These are phyloP conservation scores for Annulohypoxylon truncatum DNA, from an alignment of 2,329 filamentous ascomycete species.

Conservation along the genomic window DNA sequence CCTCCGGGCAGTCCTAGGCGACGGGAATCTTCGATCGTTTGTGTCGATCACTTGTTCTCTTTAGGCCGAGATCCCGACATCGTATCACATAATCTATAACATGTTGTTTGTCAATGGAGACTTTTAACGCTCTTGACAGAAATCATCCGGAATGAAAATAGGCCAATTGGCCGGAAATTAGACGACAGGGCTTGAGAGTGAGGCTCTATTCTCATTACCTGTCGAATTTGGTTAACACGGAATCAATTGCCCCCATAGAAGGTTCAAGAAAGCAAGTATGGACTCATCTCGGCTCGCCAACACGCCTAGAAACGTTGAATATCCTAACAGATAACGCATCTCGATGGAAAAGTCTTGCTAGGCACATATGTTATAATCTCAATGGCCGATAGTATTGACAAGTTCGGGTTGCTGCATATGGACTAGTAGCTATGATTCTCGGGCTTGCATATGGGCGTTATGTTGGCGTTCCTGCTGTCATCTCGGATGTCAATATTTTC, in stretches of 20 bases:
- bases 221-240: neutral
- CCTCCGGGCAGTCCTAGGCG: slow-evolving; percentile 27
- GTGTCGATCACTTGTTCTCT: slow-evolving; percentile 39
- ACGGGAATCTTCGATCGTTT: slow-evolving; percentile 38
- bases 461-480: slow-evolving; percentile 15
- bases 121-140: slow-evolving; percentile 6
- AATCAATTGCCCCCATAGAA: slow-evolving; percentile 13
- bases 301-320: neutral
- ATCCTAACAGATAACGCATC: slow-evolving; percentile 11
- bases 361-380: slow-evolving; percentile 12
- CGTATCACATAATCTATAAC: slow-evolving; percentile 20
- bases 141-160: slow-evolving; percentile 25
- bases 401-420: slow-evolving; percentile 26
- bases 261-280: slow-evolving; percentile 20
- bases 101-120: slow-evolving; percentile 7
- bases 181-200: slow-evolving; percentile 7
- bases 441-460: slow-evolving; percentile 31
- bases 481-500: slow-evolving; percentile 18
- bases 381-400: slow-evolving; percentile 1
- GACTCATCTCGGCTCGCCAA: slow-evolving; percentile 7
- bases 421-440: slow-evolving; percentile 24
- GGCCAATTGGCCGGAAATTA: slow-evolving; percentile 1
- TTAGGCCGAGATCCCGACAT: slow-evolving; percentile 29
- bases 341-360: slow-evolving; percentile 7
- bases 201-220: slow-evolving; percentile 30